phyloP scores from a whole-genome alignment of 495 filamentous ascomycete species.

The Friedmanniomyces simplex region DNA sequence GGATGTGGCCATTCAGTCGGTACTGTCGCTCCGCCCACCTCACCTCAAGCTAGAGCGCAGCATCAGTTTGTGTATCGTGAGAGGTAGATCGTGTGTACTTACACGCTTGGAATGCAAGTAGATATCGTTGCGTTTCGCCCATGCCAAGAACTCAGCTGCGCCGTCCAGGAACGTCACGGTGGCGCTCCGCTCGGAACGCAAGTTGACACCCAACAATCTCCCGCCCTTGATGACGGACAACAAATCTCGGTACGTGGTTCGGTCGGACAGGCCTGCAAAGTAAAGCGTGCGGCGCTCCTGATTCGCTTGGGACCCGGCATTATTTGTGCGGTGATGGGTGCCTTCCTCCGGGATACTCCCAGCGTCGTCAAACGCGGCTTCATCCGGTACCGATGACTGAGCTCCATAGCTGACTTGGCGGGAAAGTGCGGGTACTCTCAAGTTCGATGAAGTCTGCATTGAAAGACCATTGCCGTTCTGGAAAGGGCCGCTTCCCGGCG shows the following conservation, averaged over 20 bases:
- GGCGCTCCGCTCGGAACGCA: conserved; percentile 53
- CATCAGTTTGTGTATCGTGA: conserved; percentile 21
- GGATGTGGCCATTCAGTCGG: conserved; percentile 53
- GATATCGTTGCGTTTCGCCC: conserved; percentile 55
- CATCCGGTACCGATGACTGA: conserved; percentile 9
- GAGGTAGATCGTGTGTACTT: conserved; percentile 18
- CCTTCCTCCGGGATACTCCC: conserved; percentile 25
- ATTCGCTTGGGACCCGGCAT: conserved; percentile 22
- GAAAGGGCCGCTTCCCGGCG: conserved; percentile 2
- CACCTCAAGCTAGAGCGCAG: conserved; percentile 47
- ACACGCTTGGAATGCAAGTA: conserved; percentile 63
- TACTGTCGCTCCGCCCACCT: conserved; percentile 68
- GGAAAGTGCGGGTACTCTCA: background rate
- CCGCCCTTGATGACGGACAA: conserved; percentile 58
- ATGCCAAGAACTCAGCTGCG: conserved; percentile 48
- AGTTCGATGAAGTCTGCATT: background rate
- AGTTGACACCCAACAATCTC: conserved; percentile 55
- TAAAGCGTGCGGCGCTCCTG: conserved; percentile 51
- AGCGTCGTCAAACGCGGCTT: conserved; percentile 6
- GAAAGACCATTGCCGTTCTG: background rate
- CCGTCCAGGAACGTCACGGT: conserved; percentile 63
- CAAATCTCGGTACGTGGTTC: conserved; percentile 55
- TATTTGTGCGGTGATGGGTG: conserved; percentile 28
- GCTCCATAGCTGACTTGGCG: conserved; percentile 15
- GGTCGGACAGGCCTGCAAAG: conserved; percentile 53